Evolutionary conservation across 768 basidiomycete species (phyloP).

Genomic region (Hortiboletus flavorubellus): DNA sequence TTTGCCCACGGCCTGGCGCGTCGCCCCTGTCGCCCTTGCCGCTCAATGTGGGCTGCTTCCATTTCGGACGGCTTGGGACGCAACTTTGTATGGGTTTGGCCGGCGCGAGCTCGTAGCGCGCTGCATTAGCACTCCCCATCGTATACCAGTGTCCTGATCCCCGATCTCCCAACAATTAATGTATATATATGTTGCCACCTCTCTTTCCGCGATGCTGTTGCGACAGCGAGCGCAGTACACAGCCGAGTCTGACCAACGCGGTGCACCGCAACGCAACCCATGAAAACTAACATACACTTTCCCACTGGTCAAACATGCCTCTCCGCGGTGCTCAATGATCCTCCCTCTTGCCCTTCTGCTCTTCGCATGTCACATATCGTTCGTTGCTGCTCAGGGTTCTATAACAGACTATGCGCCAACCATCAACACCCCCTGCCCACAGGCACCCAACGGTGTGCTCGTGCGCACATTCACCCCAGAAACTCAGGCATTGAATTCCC

Average conservation of each 20-base stretch:
- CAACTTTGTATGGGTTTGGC: not conserved
- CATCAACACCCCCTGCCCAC: constrained; percentile 48
- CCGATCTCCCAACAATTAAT: not conserved
- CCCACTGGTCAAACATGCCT: constrained; percentile 6
- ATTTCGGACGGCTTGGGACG: not conserved
- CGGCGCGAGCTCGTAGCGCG: too few species aligned
- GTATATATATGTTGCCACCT: not conserved
- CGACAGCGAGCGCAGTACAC: not conserved
- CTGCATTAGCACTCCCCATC: not conserved
- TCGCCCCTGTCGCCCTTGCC: not conserved
- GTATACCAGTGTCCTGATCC: not conserved
- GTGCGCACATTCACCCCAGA: constrained; percentile 50
- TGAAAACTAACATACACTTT: not conserved
- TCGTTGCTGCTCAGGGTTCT: constrained; percentile 11
- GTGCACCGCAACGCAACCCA: not conserved
- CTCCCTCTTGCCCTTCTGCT: not conserved
- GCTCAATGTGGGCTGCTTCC: not conserved
- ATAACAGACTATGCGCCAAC: constrained; percentile 53
- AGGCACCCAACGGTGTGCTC: constrained; percentile 39
- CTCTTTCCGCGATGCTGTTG: not conserved
- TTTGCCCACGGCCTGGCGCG: not conserved
- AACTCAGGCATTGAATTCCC: constrained; percentile 48
- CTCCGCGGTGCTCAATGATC: constrained; percentile 6
- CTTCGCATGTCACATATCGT: not conserved
- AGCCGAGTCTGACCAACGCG: constrained; percentile 15